Percentiles rank a stretch among this genome's conserved stretches.
These are phyloP conservation scores for Neofusicoccum kwambonambiense DNA, from an alignment of 2,329 filamentous ascomycete species.

Conservation along the genomic window DNA sequence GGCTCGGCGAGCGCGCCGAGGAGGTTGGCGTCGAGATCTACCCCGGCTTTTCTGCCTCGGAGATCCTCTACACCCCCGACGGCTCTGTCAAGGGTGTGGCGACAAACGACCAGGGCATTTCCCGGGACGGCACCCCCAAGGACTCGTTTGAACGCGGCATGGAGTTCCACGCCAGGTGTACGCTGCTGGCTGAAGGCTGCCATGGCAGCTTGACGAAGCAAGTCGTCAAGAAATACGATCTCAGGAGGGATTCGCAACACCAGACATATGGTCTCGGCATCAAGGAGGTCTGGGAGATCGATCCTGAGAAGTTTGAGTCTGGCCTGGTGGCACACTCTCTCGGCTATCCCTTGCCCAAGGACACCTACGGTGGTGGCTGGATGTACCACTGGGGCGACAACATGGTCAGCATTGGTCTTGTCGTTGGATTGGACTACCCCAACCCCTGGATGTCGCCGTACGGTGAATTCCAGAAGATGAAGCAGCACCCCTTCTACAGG, in stretches of 20 bases:
- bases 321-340: constrained; percentile 85
- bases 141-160: constrained; percentile 93
- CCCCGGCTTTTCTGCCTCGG: constrained; percentile 90
- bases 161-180: constrained; percentile 94
- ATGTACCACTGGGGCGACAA: constrained; percentile 99
- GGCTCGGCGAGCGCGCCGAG: constrained; percentile 95
- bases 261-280: constrained; percentile 94
- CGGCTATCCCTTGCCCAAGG: constrained; percentile 83
- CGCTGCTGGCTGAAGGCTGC: constrained; percentile 90
- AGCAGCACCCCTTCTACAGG: constrained; percentile 90
- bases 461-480: constrained; percentile 96
- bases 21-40: constrained; percentile 95
- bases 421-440: constrained; percentile 90
- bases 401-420: constrained; percentile 85
- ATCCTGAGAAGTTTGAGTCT: constrained; percentile 86
- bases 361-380: constrained; percentile 95
- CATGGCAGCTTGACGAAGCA: constrained; percentile 95
- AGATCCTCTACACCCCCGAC: constrained; percentile 82
- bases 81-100: constrained; percentile 91
- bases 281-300: constrained; percentile 97
- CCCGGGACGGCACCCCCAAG: constrained; percentile 78
- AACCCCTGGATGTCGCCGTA: constrained; percentile 98
- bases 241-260: constrained; percentile 82
- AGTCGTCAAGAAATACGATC: constrained; percentile 88
- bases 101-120: constrained; percentile 90